phyloP scores from a whole-genome alignment of 768 basidiomycete genomes.

The Tylopilus plumbeoviolaceoides region DNA sequence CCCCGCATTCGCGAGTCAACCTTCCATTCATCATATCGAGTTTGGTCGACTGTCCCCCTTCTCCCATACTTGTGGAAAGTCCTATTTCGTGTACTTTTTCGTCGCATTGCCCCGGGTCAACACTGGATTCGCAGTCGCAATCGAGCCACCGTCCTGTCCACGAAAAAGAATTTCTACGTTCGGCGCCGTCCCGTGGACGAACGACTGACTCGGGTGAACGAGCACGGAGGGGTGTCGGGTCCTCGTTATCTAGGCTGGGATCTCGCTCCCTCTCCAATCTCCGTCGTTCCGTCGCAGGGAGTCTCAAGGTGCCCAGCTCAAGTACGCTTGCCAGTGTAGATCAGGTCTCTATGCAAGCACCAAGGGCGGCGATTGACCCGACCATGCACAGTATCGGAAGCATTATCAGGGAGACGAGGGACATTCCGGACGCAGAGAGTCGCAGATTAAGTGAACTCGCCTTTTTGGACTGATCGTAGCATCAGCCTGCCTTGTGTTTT shows the following conservation, averaged over 20 bases:
- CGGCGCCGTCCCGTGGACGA: slow-evolving; percentile 12
- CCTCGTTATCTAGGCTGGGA: slow-evolving; percentile 27
- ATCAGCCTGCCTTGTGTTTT: not conserved
- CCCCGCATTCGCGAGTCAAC: not conserved
- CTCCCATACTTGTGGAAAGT: slow-evolving; percentile 18
- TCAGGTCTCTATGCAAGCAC: slow-evolving; percentile 33
- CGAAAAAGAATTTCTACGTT: slow-evolving; percentile 14
- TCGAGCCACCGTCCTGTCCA: slow-evolving; percentile 3
- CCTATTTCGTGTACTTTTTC: slow-evolving; percentile 25
- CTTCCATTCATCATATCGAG: slow-evolving; percentile 22
- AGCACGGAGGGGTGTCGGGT: slow-evolving; percentile 1
- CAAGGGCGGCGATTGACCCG: slow-evolving; percentile 47
- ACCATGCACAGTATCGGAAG: slow-evolving; percentile 57
- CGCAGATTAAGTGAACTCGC: slow-evolving; percentile 69
- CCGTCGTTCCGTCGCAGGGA: slow-evolving; percentile 42
- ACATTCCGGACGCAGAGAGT: slow-evolving; percentile 65
- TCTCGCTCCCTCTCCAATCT: slow-evolving; percentile 41
- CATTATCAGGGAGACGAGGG: slow-evolving; percentile 48
- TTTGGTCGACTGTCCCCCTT: slow-evolving; percentile 4
- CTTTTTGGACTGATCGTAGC: slow-evolving; percentile 42
- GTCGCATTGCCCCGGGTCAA: slow-evolving; percentile 15
- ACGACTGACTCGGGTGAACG: slow-evolving; percentile 18
- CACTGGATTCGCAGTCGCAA: slow-evolving; percentile 12
- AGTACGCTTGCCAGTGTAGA: slow-evolving; percentile 21
- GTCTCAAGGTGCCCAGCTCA: slow-evolving; percentile 18